Evolutionary conservation across 352 stramenopile genomes (phyloP), one percentile per base, ranked within the genome.

Genomic region (Globisporangium echinulatum): DNA sequence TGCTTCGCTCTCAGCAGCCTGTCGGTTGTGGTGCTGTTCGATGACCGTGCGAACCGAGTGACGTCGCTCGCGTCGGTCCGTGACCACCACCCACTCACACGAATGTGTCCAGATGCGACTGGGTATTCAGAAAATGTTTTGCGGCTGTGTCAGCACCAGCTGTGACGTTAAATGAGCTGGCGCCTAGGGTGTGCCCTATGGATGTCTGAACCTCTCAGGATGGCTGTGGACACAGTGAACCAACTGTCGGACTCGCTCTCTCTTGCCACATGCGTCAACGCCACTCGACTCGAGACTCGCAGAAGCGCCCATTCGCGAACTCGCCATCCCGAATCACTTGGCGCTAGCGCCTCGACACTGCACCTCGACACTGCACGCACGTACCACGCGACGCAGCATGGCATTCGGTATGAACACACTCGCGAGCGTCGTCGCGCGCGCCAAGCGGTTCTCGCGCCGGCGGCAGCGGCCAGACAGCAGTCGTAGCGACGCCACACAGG

Each of bases 391-490:
- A 52, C 52, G 25, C 25, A 9, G 17, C 8, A 25, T 66, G 17
- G 33, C 68, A 7, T 74, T 72, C 10, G 68, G 67, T 50, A 65
- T 60, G 38, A 40, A 49, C 9, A 36, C 54, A 17, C 48, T 59
- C 48, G 44, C 46, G 14, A 10, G 57, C 43, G 13, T 68, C 62
- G 15, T 55, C 48, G 13, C 46, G 33, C 33, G 50, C 69, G 47
- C 49, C 14, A 57, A 52, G 64, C 13, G 58, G 7, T 46, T 39
- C 15, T 48, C 49, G 11, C 49, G 57, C 36, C 60, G 58, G n/a
- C 40, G 42, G 9, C 13, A 19, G 7, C 11, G 14, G 10, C 17
- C 25, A 33, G 2, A 33, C 25, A 33, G 33, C 42, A 44, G 7
- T 44, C 7, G 40, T 13, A 3, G 40, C 40, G 11, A 44, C 40